A percentile compares a stretch with the other conserved stretches of the same genome.
Conservation (phyloP, 208 protist species). For the Trypanosoma rangeli region DNA sequence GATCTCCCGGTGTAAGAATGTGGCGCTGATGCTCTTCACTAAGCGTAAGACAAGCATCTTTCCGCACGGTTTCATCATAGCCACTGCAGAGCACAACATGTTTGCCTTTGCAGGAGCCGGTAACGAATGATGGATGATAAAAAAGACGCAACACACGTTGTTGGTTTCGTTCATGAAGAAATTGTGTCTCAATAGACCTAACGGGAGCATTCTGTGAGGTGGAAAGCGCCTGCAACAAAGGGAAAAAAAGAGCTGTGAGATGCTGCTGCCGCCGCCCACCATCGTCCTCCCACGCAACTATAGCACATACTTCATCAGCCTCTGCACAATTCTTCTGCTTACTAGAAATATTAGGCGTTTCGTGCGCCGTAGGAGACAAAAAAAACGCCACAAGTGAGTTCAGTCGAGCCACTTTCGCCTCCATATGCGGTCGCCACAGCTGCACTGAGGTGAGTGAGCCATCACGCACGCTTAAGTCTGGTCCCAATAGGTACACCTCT, state of each 20-base stretch:
- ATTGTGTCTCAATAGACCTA: constrained; percentile 21
- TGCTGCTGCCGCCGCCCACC: constrained; percentile 27
- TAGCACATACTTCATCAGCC: constrained; percentile 29
- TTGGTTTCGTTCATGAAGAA: constrained; percentile 28
- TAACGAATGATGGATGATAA: constrained; percentile 40
- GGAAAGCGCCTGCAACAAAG: constrained; percentile 31
- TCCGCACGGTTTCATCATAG: constrained; percentile 25
- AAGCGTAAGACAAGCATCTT: constrained; percentile 5
- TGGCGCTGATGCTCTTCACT: constrained; percentile 11
- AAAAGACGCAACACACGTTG: constrained; percentile 52
- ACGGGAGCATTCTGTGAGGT: not conserved
- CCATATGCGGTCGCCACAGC: constrained; percentile 41
- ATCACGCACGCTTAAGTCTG: constrained; percentile 36
- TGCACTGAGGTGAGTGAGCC: constrained; percentile 44
- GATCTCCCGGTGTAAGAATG: constrained; percentile 16
- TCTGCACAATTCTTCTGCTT: not conserved
- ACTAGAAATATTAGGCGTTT: not conserved
- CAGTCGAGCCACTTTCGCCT: not conserved
- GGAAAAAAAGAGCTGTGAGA: constrained; percentile 38
- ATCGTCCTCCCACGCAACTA: constrained; percentile 49
- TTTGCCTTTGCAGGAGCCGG: constrained; percentile 13
- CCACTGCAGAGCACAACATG: constrained; percentile 40
- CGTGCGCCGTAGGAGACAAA: not conserved
- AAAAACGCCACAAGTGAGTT: constrained; percentile 35
- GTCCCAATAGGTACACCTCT: constrained; percentile 65